Percentiles rank a stretch among this genome's conserved stretches.
Conservation (phyloP, 2,329 filamentous ascomycete genomes). For the Diaporthe citrichinensis region DNA sequence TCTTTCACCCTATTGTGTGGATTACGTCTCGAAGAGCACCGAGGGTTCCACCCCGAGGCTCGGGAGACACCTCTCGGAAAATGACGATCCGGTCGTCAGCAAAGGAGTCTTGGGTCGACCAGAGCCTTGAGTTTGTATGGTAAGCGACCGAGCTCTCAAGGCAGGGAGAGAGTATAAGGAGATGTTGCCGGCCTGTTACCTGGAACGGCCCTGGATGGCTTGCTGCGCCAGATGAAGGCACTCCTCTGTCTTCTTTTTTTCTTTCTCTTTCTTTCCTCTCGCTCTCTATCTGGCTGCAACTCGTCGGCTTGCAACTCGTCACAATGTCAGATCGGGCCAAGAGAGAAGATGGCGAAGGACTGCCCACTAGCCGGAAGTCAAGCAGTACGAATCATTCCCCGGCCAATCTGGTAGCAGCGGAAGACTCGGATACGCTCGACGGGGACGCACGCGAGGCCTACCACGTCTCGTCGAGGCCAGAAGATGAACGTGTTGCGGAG, state of each 20-base stretch:
- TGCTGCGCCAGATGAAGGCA: background rate
- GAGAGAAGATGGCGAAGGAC: background rate
- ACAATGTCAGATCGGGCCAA: conserved; percentile 3
- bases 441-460: conserved; percentile 4
- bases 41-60: conserved; percentile 23
- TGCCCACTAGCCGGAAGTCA: conserved; percentile 1
- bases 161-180: conserved; percentile 1
- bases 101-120: conserved; percentile 1
- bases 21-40: conserved; percentile 9
- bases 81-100: background rate
- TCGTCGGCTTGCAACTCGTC: background rate
- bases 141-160: conserved; percentile 9
- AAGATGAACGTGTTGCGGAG: conserved; percentile 38
- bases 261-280: background rate
- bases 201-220: background rate
- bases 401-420: conserved; percentile 14
- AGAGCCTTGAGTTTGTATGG: background rate
- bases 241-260: background rate
- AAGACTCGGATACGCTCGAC: conserved; percentile 13
- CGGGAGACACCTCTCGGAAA: conserved; percentile 16
- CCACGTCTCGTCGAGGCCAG: background rate
- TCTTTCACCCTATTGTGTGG: background rate
- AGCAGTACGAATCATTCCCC: background rate
- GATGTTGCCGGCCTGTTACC: background rate
- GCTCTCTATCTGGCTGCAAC: background rate